Conservation (phyloP, 2,329 filamentous ascomycete genomes). For the Fusarium subglutinans region DNA sequence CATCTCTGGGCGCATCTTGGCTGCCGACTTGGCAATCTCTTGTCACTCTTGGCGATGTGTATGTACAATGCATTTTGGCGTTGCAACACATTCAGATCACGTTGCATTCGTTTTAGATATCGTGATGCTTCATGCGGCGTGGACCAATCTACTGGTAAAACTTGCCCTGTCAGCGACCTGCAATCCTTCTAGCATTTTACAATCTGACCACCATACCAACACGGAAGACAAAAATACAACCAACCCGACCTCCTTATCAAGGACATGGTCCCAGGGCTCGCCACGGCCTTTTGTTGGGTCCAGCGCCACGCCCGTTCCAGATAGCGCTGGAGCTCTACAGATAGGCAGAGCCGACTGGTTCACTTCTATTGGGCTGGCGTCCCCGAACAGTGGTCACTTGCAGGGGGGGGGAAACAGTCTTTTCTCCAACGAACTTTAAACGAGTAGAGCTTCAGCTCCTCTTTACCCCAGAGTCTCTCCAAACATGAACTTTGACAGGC, state of each 20-base stretch:
- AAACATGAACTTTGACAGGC: background rate
- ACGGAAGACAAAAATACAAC: background rate
- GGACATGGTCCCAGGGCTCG: background rate
- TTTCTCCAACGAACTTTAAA: background rate
- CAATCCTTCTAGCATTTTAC: background rate
- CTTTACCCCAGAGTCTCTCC: slow-evolving; percentile 16
- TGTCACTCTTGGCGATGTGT: background rate
- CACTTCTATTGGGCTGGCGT: background rate
- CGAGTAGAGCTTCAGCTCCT: background rate
- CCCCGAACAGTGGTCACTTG: background rate
- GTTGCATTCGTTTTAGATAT: background rate
- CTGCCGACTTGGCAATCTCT: background rate
- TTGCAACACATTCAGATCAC: background rate
- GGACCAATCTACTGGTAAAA: background rate
- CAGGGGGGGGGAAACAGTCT: background rate
- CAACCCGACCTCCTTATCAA: slow-evolving; percentile 24
- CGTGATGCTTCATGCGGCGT: background rate
- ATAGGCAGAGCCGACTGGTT: background rate
- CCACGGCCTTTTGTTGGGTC: slow-evolving; percentile 17
- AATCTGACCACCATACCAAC: slow-evolving; percentile 19
- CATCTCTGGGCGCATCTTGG: background rate
- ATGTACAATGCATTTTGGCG: background rate
- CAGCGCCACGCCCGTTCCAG: slow-evolving; percentile 12
- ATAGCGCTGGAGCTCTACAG: slow-evolving; percentile 16
- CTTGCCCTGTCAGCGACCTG: background rate